Conservation (phyloP, 1,284 basidiomycete genomes). For the Butyriboletus appendiculatus region DNA sequence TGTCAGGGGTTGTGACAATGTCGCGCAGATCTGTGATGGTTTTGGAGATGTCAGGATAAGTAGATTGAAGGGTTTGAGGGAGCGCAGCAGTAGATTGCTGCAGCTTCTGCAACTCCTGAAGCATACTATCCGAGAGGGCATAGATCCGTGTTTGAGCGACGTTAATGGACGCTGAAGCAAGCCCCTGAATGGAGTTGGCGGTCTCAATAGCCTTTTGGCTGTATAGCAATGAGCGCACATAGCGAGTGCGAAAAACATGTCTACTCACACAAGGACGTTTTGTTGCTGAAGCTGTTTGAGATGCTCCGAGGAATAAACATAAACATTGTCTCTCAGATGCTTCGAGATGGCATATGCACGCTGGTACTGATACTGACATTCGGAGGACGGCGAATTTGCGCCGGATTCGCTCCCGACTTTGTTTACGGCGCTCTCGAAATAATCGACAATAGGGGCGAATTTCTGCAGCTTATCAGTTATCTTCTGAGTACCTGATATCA, state of each 20-base stretch:
- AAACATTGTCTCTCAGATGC: slow-evolving; percentile 60
- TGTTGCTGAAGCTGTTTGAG: slow-evolving; percentile 71
- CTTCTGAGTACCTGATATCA: slow-evolving; percentile 11
- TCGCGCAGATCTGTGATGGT: slow-evolving; percentile 51
- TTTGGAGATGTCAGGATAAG: slow-evolving; percentile 50
- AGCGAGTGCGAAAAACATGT: neutral
- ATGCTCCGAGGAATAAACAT: slow-evolving; percentile 68
- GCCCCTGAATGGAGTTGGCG: slow-evolving; percentile 58
- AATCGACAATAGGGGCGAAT: slow-evolving; percentile 72
- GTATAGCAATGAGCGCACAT: slow-evolving; percentile 11
- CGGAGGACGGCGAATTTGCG: slow-evolving; percentile 40
- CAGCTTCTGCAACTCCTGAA: slow-evolving; percentile 62
- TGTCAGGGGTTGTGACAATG: slow-evolving; percentile 53
- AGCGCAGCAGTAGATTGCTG: slow-evolving; percentile 59
- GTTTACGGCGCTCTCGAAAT: slow-evolving; percentile 60
- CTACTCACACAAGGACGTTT: slow-evolving; percentile 58
- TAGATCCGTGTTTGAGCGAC: slow-evolving; percentile 55
- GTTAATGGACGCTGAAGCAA: slow-evolving; percentile 54
- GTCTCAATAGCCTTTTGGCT: slow-evolving; percentile 71
- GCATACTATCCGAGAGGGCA: slow-evolving; percentile 61
- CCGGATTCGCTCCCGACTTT: slow-evolving; percentile 51
- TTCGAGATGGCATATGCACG: slow-evolving; percentile 66
- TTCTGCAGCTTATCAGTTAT: slow-evolving; percentile 42
- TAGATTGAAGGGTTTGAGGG: slow-evolving; percentile 54
- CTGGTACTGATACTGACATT: slow-evolving; percentile 71